Evolutionary conservation across 305 asterid species (phyloP), one percentile per base, ranked within the genome.

Genomic region (Fraxinus nigra): DNA sequence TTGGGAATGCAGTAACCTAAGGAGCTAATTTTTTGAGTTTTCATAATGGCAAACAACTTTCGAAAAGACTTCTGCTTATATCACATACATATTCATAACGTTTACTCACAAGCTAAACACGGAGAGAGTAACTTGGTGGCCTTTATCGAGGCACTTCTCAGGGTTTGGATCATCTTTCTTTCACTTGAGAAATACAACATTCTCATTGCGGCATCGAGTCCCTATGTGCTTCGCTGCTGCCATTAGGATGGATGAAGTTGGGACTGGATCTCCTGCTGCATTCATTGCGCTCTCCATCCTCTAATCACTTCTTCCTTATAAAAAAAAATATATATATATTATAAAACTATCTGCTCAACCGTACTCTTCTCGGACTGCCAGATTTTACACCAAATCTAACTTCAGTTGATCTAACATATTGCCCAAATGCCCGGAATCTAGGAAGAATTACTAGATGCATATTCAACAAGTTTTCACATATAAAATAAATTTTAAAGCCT

Each of bases 111-210:
- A 78, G 84, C 79, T 32, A 48, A 87, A 84, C 56, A 87, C 88
- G 74, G 89, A 87, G 7, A 80, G 73, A 75, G 89, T 87, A 38
- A 87, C 90, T 84, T 89, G 88, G 40, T 72, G 79, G 35, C 89
- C 84, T 84, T 85, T 85, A 6, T 76, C 82, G 5, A 84, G 84
- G 79, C 89, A 85, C 48, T 87, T 87, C 81, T 85, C 87, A 5
- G 89, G 92, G 80, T 89, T 87, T 0, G 85, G 85, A 82, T 87
- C 89, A 75, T 80, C 83, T 75, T 87, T 85, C 82, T 84, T 82
- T 81, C 92, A 87, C 77, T 79, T 84, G 70, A 85, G 67, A 81
- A 87, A 89, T 8, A 87, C 88, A 81, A 84, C 54, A 79, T 87
- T 84, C 72, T 84, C 86, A 1, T 77, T 80, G 2, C 79, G 78